Percentiles rank a stretch among this genome's conserved stretches.
phyloP scores from a whole-genome alignment of 1,284 basidiomycete species.

The Tilletia horrida region DNA sequence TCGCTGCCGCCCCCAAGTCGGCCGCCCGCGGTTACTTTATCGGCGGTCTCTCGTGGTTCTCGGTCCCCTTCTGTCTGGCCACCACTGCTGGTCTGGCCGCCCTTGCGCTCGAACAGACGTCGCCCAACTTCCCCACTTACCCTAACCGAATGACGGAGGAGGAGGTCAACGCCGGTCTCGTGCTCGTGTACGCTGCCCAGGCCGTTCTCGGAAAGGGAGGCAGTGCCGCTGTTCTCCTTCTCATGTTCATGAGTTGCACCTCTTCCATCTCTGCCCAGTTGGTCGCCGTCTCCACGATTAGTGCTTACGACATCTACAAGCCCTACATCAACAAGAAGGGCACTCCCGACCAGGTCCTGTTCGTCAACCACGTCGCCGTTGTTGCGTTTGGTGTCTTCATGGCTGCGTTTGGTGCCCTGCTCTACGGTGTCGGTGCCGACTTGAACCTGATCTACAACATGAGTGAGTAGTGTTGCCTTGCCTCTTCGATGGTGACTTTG shows the following conservation, averaged over 20 bases:
- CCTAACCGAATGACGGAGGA: conserved; percentile 35
- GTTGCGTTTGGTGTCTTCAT: conserved; percentile 46
- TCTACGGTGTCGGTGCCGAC: conserved; percentile 46
- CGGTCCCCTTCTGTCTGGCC: conserved; percentile 42
- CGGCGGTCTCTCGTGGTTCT: conserved; percentile 45
- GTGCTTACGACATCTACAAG: conserved; percentile 35
- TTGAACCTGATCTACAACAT: conserved; percentile 32
- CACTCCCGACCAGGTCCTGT: conserved; percentile 33
- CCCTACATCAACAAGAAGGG: conserved; percentile 39
- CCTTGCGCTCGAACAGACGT: conserved; percentile 41
- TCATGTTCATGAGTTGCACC: conserved; percentile 50
- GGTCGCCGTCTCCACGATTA: conserved; percentile 38
- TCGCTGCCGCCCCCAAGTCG: conserved; percentile 40
- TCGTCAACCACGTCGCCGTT: conserved; percentile 42
- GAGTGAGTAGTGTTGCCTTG: conserved; percentile 3
- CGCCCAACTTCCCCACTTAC: conserved; percentile 41
- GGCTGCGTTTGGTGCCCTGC: conserved; percentile 44
- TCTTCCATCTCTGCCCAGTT: conserved; percentile 44
- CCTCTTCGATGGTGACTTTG: neutral
- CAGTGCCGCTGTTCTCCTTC: conserved; percentile 36
- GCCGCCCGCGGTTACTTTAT: conserved; percentile 44
- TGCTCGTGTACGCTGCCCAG: conserved; percentile 44
- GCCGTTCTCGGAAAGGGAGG: conserved; percentile 44
- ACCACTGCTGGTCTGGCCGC: conserved; percentile 44
- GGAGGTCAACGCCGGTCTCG: conserved; percentile 44